phyloP scores from a whole-genome alignment of 768 basidiomycete genomes.

The Lentinula edodes region DNA sequence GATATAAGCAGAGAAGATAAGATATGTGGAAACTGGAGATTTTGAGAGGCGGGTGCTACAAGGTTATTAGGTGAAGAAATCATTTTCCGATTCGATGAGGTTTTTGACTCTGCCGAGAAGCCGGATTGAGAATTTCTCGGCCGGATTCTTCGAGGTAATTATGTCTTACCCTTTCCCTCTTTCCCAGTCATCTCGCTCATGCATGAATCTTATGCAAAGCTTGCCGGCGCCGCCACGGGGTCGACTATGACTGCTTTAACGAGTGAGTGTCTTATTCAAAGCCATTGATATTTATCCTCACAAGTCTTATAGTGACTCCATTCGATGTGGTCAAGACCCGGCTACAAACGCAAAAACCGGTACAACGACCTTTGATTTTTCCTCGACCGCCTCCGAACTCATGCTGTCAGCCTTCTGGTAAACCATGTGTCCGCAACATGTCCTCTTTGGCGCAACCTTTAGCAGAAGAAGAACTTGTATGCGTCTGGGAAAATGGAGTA shows the following conservation, averaged over 20 bases:
- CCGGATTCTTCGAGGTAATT: slow-evolving; percentile 30
- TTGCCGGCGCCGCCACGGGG: slow-evolving; percentile 74
- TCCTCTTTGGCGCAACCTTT: slow-evolving; percentile 63
- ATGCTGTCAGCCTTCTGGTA: slow-evolving; percentile 66
- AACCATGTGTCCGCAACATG: slow-evolving; percentile 68
- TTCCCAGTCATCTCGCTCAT: slow-evolving; percentile 8
- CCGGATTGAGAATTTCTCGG: neutral
- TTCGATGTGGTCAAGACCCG: slow-evolving; percentile 98
- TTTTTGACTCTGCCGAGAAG: neutral
- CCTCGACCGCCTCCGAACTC: slow-evolving; percentile 46
- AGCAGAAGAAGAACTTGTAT: slow-evolving; percentile 61
- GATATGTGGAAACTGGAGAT: neutral
- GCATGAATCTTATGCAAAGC: slow-evolving; percentile 79
- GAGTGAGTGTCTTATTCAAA: slow-evolving; percentile 39
- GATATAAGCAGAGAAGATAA: neutral
- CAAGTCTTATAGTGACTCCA: slow-evolving; percentile 78
- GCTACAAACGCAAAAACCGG: slow-evolving; percentile 83
- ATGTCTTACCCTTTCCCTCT: slow-evolving; percentile 5
- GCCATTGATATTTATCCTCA: slow-evolving; percentile 1
- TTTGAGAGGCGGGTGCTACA: neutral
- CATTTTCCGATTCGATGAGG: neutral
- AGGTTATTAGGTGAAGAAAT: neutral
- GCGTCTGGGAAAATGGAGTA: slow-evolving; percentile 72
- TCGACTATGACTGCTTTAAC: slow-evolving; percentile 79
- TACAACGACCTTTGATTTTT: slow-evolving; percentile 38